A percentile compares a stretch with the other conserved stretches of the same genome.
Conservation (phyloP, 148 eudicot genomes). For the Rhododendron henanense region DNA sequence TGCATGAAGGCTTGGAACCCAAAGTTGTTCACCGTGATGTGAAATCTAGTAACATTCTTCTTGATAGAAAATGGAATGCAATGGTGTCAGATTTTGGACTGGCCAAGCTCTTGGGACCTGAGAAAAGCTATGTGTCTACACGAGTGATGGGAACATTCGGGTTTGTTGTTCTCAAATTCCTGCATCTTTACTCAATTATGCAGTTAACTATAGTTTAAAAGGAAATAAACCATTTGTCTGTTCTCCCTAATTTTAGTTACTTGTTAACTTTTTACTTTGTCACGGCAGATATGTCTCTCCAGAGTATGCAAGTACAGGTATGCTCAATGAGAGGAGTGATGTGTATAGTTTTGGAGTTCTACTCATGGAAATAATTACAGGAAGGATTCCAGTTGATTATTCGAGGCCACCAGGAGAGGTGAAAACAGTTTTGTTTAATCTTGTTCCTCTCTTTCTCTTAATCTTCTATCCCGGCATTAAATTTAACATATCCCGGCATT, state of each 20-base stretch:
- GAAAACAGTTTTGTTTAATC: background rate
- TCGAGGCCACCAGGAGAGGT: slow-evolving; percentile 95
- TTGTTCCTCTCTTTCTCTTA: background rate
- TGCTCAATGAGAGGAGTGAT: slow-evolving; percentile 87
- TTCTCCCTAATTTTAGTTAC: background rate
- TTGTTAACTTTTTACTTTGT: background rate
- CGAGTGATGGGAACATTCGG: slow-evolving; percentile 99
- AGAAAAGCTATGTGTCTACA: slow-evolving; percentile 86
- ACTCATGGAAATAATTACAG: slow-evolving; percentile 87
- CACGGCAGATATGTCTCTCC: slow-evolving; percentile 84
- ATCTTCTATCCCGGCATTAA: background rate
- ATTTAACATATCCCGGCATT: background rate
- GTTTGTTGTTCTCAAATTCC: slow-evolving; percentile 31
- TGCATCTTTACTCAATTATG: background rate
- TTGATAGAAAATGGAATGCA: slow-evolving; percentile 78
- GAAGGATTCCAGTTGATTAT: slow-evolving; percentile 88
- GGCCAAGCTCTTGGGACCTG: slow-evolving; percentile 90
- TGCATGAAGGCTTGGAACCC: slow-evolving; percentile 96
- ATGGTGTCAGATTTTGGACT: slow-evolving; percentile 96
- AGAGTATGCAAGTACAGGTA: slow-evolving; percentile 97
- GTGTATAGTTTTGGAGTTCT: slow-evolving; percentile 93
- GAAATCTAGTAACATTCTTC: slow-evolving; percentile 90
- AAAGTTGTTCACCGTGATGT: slow-evolving; percentile 99
- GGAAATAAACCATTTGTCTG: background rate
- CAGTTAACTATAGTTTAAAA: background rate